Evolutionary conservation across 331 rosid genomes (phyloP).

Genomic region (Prunus yedoensis): DNA sequence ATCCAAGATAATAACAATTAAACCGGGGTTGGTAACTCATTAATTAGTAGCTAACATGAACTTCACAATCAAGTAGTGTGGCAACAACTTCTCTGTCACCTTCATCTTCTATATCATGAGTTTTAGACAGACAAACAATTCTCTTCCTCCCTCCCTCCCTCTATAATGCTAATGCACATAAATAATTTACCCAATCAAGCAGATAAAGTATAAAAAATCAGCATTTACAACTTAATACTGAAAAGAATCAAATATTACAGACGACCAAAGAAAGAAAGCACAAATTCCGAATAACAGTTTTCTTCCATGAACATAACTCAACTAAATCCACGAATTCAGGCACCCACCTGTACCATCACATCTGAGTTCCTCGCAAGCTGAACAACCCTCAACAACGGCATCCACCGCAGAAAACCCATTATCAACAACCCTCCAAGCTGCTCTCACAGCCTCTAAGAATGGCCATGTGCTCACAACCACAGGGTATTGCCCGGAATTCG

Average conservation of each 20-base stretch:
- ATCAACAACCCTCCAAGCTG: constrained; percentile 79
- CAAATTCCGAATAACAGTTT: background rate
- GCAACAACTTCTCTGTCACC: background rate
- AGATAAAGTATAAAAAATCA: background rate
- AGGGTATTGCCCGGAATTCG: constrained; percentile 47
- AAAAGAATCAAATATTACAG: background rate
- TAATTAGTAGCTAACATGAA: background rate
- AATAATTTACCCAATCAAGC: background rate
- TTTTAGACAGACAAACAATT: background rate
- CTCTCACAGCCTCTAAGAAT: constrained; percentile 82
- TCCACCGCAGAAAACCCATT: constrained; percentile 72
- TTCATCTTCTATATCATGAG: background rate
- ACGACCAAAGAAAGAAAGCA: background rate
- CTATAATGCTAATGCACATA: background rate
- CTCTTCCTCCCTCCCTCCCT: background rate
- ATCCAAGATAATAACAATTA: background rate
- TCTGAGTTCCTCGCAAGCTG: constrained; percentile 81
- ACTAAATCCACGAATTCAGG: constrained; percentile 18
- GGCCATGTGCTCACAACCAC: constrained; percentile 97
- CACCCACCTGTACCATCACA: constrained; percentile 92
- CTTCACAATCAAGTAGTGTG: background rate
- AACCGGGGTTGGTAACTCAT: background rate
- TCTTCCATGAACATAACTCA: background rate
- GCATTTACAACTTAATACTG: too few relatives aligned
- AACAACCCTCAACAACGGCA: constrained; percentile 87